Base-by-base conservation (phyloP, 2,329 filamentous ascomycete genomes). In the Clonostachys rhizophaga region DNA sequence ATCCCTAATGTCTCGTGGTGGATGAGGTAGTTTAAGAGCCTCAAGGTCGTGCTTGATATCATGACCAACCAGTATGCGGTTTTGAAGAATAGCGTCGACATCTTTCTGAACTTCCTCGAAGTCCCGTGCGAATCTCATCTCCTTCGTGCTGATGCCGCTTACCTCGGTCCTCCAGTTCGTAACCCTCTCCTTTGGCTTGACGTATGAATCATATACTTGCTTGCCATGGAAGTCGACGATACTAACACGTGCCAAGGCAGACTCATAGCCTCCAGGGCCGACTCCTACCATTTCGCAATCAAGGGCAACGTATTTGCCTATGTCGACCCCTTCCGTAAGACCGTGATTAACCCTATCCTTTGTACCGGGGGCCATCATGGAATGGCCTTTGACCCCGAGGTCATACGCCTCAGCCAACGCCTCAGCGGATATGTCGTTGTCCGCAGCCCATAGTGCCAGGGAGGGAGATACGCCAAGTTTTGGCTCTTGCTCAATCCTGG, bases 211-310 rank as follows among this genome's bases (percentile, higher is more conserved):
- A 76, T 97, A 96, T 42, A 99, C 72, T 65, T 96, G 90, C 30
- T 87, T 81, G 16, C 91, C 91, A 62, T 96, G 90, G 66, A 91
- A 99, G 66, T 97, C 95, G 55, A 96, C 91, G 14, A 95, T 72
- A 60, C 89, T 95, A 47, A 92, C 89, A 42, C 94, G 82, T 2
- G 94, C 94, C 41, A 99, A 79, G 1, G 83, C 84, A 35, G 89
- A 91, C 60, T 84, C 79, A 53, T 85, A 75, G 18, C 82, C 79
- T 44, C 82, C 82, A 1, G 81, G 79, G 0, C 87, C 88, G 12
- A 95, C 82, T 43, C 92, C 94, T 24, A 99, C 94, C 94, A 99
- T 99, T 70, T 99, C 94, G 66, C 94, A 99, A 71, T 99, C 94
- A 42, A 99, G 81, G 17, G 89, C 87, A 40, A 99, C 71, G 64